Evolutionary conservation across 345 rosid genomes (phyloP).

Genomic region (Bretschneidera sinensis): DNA sequence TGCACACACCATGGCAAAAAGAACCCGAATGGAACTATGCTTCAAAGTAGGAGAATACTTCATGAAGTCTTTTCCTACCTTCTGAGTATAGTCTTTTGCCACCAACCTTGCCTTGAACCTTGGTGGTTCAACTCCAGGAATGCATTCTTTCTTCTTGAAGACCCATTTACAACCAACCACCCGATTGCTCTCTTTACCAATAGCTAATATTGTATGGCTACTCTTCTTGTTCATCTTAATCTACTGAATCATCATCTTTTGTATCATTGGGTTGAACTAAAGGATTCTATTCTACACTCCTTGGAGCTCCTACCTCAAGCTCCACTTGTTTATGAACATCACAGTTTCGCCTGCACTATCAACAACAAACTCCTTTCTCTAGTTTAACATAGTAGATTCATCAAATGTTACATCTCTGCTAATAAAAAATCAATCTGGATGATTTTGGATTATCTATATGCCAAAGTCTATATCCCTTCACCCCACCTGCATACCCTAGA

Average conservation of each 20-base stretch:
- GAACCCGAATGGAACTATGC: background rate
- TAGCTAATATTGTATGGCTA: background rate
- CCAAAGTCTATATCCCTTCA: slow-evolving; percentile 1
- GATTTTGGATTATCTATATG: no score
- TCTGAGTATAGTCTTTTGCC: background rate
- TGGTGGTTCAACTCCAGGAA: background rate
- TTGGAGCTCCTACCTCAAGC: slow-evolving; percentile 9
- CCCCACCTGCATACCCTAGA: background rate
- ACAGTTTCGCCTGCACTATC: background rate
- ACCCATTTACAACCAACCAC: background rate
- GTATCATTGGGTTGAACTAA: no score
- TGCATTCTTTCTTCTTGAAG: background rate
- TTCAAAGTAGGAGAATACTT: background rate
- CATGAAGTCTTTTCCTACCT: background rate
- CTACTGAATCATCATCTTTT: background rate
- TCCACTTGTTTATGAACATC: background rate
- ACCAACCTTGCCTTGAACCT: background rate
- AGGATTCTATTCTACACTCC: background rate
- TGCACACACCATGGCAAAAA: background rate
- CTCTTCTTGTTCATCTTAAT: background rate
- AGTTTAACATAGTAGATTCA: background rate
- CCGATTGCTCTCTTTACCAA: background rate
- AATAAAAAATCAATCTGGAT: background rate
- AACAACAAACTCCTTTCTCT: background rate
- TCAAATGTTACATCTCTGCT: background rate